Evolutionary conservation across 2,329 filamentous ascomycete species (phyloP), one percentile per base, ranked within the genome.

Genomic region (Pseudocercospora macadamiae): DNA sequence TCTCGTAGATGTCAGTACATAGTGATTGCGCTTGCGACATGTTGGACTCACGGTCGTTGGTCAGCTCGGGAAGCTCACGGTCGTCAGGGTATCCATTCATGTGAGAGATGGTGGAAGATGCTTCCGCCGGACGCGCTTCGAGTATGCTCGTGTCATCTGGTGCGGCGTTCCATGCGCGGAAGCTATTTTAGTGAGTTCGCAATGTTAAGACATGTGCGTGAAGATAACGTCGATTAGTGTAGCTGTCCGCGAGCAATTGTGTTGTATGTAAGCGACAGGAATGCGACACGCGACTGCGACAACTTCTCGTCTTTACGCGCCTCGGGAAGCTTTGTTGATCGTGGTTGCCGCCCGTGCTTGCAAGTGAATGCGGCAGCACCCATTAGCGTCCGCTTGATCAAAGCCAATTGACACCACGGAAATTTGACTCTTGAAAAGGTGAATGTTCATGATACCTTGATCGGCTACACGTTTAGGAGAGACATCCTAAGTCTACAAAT

Each of bases 1-100:
- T 96, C 93, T 92, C 54, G 39, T 21, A 37, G 26, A 25, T 30
- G n/a, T 54, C 8, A 57, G 55, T 9, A 32, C 16, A 47, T 51
- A 6, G 36, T 1, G 10, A 45, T 4, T 1, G 8, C n/a, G 6
- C 42, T 14, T 14, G n/a, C 30, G 3, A 30, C 2, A 42, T 21
- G n/a, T n/a, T n/a, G 5, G n/a, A 44, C 58, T 23, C 68, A 79
- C 77, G 76, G 59, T 77, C 66, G 62, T 78, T 75, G 37, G 66
- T 74, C 61, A 79, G 71, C 39, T 73, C 71, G 58, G 73, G 71
- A 48, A 75, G 70, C 66, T 76, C 74, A 69, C 76, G 66, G 61
- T 62, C 54, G 51, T 62, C 49, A 59, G 58, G 63, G 63, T 66
- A 57, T 54, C 66, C 68, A 67, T 69, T 71, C 69, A 72, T 72